Base-by-base conservation (phyloP, 306 rosid genomes). In the Psophocarpus tetragonolobus region DNA sequence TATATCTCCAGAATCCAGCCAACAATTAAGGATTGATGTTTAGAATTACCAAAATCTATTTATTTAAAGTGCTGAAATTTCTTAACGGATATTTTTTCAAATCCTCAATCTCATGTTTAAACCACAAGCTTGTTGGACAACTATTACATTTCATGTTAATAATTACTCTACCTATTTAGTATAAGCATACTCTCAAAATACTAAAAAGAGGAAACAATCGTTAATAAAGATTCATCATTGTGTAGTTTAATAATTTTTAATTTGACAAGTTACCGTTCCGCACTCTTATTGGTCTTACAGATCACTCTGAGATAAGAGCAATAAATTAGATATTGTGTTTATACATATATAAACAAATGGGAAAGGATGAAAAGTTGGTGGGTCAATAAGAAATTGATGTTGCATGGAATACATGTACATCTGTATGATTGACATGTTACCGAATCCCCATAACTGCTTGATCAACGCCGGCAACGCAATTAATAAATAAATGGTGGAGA, bases 331-430 rank as follows among this genome's bases (percentile, higher is more conserved):
- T 10, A 58, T 58, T 27, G n/a, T 12, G 30, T 60, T 29, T 29
- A 8, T 30, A n/a, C n/a, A n/a, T 54, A 8, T 20, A 18, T 48
- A n/a, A 62, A 76, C 53, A 21, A 14, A 33, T 4, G 10, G 13
- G 24, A 50, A 54, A 58, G 3, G 50, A 68, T 29, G 75, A 26
- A 41, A 68, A 42, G 65, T 79, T 32, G 83, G 65, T 33, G 57
- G 66, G 83, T 71, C 56, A 60, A 48, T n/a, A 35, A 54, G 56
- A 71, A 71, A 71, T 35, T 47, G 73, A 35, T 44, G 71, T 36
- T 48, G 51, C 51, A 65, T 64, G 33, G 41, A 76, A 75, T 44
- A 32, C 51, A 30, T 20, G 29, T n/a, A n/a, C n/a, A 48, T 12
- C 6, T 44, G 62, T 20, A 17, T 7, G 15, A 17, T 36, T 41